Base-by-base conservation (phyloP, 768 basidiomycete genomes). In the Kwoniella bestiolae region DNA sequence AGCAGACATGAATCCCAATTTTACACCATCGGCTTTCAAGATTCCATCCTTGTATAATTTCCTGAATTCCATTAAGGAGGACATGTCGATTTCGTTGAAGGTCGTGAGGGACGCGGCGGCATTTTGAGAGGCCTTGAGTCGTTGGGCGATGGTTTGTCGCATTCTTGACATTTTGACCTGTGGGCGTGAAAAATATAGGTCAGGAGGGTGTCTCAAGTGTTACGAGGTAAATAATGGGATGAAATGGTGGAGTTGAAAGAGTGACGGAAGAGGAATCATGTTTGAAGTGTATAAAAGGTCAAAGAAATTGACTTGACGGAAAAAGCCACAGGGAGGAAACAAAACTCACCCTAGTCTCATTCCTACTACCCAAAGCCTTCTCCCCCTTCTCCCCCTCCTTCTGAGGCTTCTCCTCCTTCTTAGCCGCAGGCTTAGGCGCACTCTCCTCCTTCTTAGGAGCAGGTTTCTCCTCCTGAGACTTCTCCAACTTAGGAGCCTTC, bases 21-120 rank as follows among this genome's bases (percentile, higher is more conserved):
- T 98, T 81, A 98, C 89, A 56, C 93, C 94, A 72, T 94, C 90
- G 77, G 89, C 87, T 82, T 98, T 96, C 47, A 93, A 84, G 41
- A 97, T 84, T 47, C 86, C 84, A 69, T 96, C 94, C 85, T 98
- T 98, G 87, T 93, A 94, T 79, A 89, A 87, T 80, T 89, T 87
- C 75, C 95, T 91, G 88, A 98, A 88, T 45, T 90, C 89, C 84
- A 96, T 91, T 61, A 98, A 84, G 46, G 91, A 89, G 45, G 92
- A 94, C 95, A 99, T 98, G 84, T 98, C 95, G 79, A 99, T 92
- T 83, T 99, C 95, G 84, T 99, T 97, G 87, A 99, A 99, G 26
- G 95, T 98, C 34, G 96, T 98, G 65, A 98, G 83, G 55, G 93
- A 94, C 51, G 95, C 95, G 3, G 95, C 96, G 21, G 91, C 87